These are phyloP conservation scores for Deakozyma indianensis DNA, from an alignment of 805 yeast genomes.

Conservation along the genomic window DNA sequence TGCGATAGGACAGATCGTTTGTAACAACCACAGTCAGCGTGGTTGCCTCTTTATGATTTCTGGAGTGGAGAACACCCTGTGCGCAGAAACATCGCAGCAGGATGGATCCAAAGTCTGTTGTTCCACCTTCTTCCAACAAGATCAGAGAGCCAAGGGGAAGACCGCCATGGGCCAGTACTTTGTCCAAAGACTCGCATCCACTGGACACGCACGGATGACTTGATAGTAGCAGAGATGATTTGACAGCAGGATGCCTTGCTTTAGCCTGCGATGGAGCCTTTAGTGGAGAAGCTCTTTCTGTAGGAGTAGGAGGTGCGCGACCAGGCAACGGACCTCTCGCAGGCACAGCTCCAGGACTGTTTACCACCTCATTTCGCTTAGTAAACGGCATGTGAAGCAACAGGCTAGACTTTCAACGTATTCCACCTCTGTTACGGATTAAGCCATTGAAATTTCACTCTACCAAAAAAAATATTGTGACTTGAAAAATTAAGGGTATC, in stretches of 20 bases:
- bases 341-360: conserved; percentile 1
- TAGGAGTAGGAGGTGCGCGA: background rate
- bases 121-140: conserved; percentile 63
- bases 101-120: conserved; percentile 70
- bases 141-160: conserved; percentile 60
- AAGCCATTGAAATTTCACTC: no score
- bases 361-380: conserved; percentile 2
- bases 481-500: no score
- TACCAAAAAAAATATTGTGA: no score
- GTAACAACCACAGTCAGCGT: conserved; percentile 58
- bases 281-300: background rate
- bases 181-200: conserved; percentile 63
- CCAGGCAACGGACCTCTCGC: conserved; percentile 1
- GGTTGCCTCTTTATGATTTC: conserved; percentile 18
- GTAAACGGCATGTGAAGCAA: conserved; percentile 2
- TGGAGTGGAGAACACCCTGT: conserved; percentile 62
- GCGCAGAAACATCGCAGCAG: conserved; percentile 53
- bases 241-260: conserved; percentile 42
- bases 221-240: conserved; percentile 62
- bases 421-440: conserved; percentile 3
- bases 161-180: conserved; percentile 60
- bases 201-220: conserved; percentile 59
- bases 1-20: conserved; percentile 41
- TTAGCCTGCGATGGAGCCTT: background rate
- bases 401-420: conserved; percentile 3